A percentile compares a stretch with the other conserved stretches of the same genome.
Evolutionary conservation across 345 rosid species (phyloP).

Genomic region (Syzygium grande): DNA sequence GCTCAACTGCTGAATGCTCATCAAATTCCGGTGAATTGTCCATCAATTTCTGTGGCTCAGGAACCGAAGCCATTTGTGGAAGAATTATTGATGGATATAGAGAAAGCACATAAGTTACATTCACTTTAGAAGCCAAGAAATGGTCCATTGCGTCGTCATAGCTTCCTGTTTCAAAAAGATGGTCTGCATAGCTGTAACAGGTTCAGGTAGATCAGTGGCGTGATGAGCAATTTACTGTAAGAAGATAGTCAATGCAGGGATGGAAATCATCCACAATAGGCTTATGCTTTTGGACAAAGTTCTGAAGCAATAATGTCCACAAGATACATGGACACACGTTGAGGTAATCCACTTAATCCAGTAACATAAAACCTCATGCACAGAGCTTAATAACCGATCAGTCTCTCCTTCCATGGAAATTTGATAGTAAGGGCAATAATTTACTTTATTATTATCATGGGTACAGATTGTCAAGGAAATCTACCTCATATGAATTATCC

Average conservation of each 20-base stretch:
- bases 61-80: slow-evolving; percentile 55
- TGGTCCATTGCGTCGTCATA: slow-evolving; percentile 97
- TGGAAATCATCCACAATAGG: background rate
- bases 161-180: slow-evolving; percentile 81
- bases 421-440: background rate
- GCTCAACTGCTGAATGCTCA: slow-evolving; percentile 60
- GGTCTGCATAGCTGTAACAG: slow-evolving; percentile 67
- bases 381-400: background rate
- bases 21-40: slow-evolving; percentile 33
- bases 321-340: background rate
- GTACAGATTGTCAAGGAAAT: background rate
- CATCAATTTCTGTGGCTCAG: slow-evolving; percentile 45
- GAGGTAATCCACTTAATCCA: background rate
- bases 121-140: slow-evolving; percentile 88
- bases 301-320: background rate
- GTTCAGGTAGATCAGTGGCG: background rate
- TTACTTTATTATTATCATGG: background rate
- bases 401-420: background rate
- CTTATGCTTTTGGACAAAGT: background rate
- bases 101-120: slow-evolving; percentile 78
- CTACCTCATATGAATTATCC: slow-evolving; percentile 85
- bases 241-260: background rate
- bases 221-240: background rate
- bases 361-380: background rate
- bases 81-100: slow-evolving; percentile 70